Base-by-base conservation (phyloP, 2,329 filamentous ascomycete species). In the Fusarium musae region DNA sequence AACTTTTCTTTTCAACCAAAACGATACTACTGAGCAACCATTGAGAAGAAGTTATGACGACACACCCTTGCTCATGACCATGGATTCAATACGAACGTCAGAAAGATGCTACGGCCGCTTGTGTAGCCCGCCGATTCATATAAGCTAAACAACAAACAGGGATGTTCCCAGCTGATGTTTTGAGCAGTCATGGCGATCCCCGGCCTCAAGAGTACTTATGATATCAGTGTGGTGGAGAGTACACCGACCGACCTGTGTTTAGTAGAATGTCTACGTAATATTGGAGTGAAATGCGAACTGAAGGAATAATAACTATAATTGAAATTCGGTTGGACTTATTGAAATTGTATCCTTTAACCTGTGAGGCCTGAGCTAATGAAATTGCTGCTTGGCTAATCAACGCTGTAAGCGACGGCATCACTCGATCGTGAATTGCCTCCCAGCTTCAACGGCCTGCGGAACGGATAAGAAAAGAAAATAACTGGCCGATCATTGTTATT, bases 131-230 rank as follows among this genome's bases (percentile, higher is more conserved):
- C 16, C 40, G 21, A 34, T 58, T 59, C 42, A 59, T 62, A 30
- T 21, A 44, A 66, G 52, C 43, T 59, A 66, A 59, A 66, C 47
- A 66, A 66, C 63, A 50, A 66, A 66, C 62, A 66, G 50, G 63
- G 63, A 49, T 66, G 49, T 59, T 9, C 63, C 62, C 62, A n/a
- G 19, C 61, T 59, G 23, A 47, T 58, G 30, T 49, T 49, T 58
- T 49, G 40, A 9, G 40, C 23, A 49, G 23, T 54, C 47, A 42
- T 56, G 28, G 58, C 23, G n/a, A 40, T 17, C 58, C n/a, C 26
- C 19, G 13, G 28, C 58, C 37, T 34, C 47, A n/a, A 42, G 26
- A 28, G 50, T 30, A 46, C 62, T 67, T 44, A 66, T 67, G 64
- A 67, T 60, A 43, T 23, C 40, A 39, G 32, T 17, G 28, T 40